Evolutionary conservation across 2,329 filamentous ascomycete genomes (phyloP).

Genomic region (Paracamarosporium sp.): DNA sequence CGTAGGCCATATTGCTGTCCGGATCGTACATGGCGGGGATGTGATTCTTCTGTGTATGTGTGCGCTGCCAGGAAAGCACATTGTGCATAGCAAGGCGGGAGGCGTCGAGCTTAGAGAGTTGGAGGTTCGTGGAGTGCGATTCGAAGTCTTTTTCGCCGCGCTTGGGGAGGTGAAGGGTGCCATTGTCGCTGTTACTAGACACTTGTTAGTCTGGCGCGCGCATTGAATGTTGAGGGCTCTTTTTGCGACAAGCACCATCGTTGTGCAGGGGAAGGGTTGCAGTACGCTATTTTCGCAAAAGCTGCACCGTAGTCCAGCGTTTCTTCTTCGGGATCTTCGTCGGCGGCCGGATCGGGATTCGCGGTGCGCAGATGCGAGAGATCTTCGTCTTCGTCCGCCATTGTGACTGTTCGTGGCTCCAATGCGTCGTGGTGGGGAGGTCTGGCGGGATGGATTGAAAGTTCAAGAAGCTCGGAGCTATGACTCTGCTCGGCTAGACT

Average conservation of each 20-base stretch:
- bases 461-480: slow-evolving; percentile 17
- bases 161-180: slow-evolving; percentile 72
- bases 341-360: slow-evolving; percentile 27
- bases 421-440: slow-evolving; percentile 3
- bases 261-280: slow-evolving; percentile 24
- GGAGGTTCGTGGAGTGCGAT: slow-evolving; percentile 83
- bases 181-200: slow-evolving; percentile 21
- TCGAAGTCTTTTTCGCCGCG: slow-evolving; percentile 98
- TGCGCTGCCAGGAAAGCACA: slow-evolving; percentile 77
- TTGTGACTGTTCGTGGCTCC: slow-evolving; percentile 13
- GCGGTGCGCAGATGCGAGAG: slow-evolving; percentile 28
- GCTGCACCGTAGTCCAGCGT: slow-evolving; percentile 82
- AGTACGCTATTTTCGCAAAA: slow-evolving; percentile 63
- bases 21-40: slow-evolving; percentile 78
- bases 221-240: background rate
- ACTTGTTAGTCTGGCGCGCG: slow-evolving; percentile 1
- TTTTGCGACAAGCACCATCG: background rate
- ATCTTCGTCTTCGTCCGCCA: slow-evolving; percentile 48
- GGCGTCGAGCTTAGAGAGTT: slow-evolving; percentile 77
- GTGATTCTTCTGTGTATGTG: slow-evolving; percentile 72
- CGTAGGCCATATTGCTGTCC: slow-evolving; percentile 62
- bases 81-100: slow-evolving; percentile 89
- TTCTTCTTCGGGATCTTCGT: slow-evolving; percentile 72
- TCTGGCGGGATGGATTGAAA: slow-evolving; percentile 5
- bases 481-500: slow-evolving; percentile 24